phyloP scores from a whole-genome alignment of 2,329 filamentous ascomycete genomes.

The Calonectria pseudoreteaudii region DNA sequence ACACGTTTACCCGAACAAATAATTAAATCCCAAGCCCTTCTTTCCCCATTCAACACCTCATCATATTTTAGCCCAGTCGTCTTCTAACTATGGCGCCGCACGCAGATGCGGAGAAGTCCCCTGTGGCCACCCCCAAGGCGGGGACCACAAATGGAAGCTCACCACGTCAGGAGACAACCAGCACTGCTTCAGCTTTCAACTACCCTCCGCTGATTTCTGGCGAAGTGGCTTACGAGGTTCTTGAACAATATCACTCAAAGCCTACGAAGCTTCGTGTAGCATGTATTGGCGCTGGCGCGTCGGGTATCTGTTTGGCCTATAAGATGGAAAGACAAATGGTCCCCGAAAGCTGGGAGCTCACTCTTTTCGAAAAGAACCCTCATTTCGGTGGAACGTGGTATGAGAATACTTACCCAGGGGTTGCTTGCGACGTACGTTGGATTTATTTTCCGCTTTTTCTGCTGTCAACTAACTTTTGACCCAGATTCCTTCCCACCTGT shows the following conservation, averaged over 20 bases:
- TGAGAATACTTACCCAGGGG: slow-evolving; percentile 62
- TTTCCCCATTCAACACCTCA: neutral
- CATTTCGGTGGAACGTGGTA: slow-evolving; percentile 63
- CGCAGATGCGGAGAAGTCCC: slow-evolving; percentile 17
- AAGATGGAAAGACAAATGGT: slow-evolving; percentile 47
- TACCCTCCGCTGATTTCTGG: slow-evolving; percentile 41
- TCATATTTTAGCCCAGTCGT: neutral
- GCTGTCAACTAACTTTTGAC: slow-evolving; percentile 17
- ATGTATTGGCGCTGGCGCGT: slow-evolving; percentile 46
- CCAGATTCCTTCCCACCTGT: slow-evolving; percentile 67
- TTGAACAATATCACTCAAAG: slow-evolving; percentile 50
- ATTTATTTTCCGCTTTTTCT: no score
- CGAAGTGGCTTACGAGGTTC: slow-evolving; percentile 42
- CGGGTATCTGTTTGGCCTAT: slow-evolving; percentile 44
- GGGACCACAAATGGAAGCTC: slow-evolving; percentile 15
- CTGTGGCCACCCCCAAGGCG: slow-evolving; percentile 15
- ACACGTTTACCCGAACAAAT: neutral
- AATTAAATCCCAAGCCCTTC: neutral
- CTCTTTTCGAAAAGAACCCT: slow-evolving; percentile 49
- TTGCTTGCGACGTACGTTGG: slow-evolving; percentile 64
- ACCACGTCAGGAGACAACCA: slow-evolving; percentile 13
- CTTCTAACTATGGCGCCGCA: slow-evolving; percentile 25
- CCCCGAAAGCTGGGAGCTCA: slow-evolving; percentile 44
- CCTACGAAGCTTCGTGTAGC: slow-evolving; percentile 48
- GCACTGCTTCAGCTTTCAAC: slow-evolving; percentile 32